Evolutionary conservation across 768 basidiomycete genomes (phyloP), one percentile per base, ranked within the genome.

Genomic region (Lepiota subincarnata): DNA sequence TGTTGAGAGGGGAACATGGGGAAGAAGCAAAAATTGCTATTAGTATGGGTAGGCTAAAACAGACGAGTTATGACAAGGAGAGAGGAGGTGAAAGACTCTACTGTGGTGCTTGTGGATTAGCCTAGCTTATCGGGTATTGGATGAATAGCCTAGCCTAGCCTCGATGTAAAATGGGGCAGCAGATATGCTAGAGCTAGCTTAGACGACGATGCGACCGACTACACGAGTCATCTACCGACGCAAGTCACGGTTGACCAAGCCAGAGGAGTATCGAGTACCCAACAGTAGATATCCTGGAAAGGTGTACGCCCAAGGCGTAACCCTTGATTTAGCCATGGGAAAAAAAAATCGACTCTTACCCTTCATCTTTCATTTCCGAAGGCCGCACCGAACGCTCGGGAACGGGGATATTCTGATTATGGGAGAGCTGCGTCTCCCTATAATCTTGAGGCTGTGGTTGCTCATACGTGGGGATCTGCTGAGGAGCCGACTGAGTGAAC

Each of bases 301-400:
- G 46, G 49, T 48, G 60, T 60, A 62, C 66, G 65, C 60, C 68
- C 67, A 64, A 65, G 65, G 57, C 58, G 59, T 59, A 50, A 59
- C 56, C 62, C 62, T 55, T 45, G 26, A 55, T 38, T 68, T 45
- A 68, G 64, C 48, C 36, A 47, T 16, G 31, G 51, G 50, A 53
- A 56, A 55, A 65, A 68, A 70, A 63, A 53, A 62, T 57, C n/a
- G 51, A 62, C 56, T 81, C 93, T 92, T 82, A 98, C 95, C 94
- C 94, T 89, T 96, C 94, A 62, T 97, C 95, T 69, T 93, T 92
- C 91, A 92, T 93, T 69, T 97, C 93, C 10, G 87, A 87, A 14
- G 89, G 89, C 31, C 90, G 79, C 13, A 93, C 73, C 31, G 81
- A 84, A 41, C 89, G 80, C 65, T 87, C 83, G 19, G 76, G 74